A percentile compares a stretch with the other conserved stretches of the same genome.
phyloP scores from a whole-genome alignment of 2,329 filamentous ascomycete species.

The Sporothrix dimorphospora region DNA sequence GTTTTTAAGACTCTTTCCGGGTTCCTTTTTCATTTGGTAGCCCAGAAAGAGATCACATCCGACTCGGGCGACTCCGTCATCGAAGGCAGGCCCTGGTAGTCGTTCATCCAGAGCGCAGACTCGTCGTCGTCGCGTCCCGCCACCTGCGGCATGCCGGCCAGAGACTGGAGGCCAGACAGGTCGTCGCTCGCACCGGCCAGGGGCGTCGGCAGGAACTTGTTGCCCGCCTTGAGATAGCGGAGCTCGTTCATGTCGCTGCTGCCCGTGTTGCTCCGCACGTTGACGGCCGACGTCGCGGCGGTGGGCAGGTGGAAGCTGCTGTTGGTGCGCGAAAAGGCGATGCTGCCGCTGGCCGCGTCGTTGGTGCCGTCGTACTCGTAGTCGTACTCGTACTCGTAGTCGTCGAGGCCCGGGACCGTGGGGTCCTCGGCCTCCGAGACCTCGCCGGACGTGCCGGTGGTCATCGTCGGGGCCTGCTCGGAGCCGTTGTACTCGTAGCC shows the following conservation, averaged over 20 bases:
- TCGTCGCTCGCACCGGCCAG: constrained; percentile 47
- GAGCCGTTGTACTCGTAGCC: constrained; percentile 58
- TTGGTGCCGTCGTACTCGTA: constrained; percentile 28
- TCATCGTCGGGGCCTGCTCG: constrained; percentile 59
- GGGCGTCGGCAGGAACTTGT: constrained; percentile 49
- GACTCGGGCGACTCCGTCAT: constrained; percentile 42
- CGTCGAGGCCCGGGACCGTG: constrained; percentile 47
- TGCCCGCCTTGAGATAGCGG: constrained; percentile 52
- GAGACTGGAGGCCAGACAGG: constrained; percentile 48
- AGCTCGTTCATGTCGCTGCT: constrained; percentile 60
- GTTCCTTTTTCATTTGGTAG: constrained; percentile 19
- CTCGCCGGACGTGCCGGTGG: constrained; percentile 66
- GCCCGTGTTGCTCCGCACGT: constrained; percentile 43
- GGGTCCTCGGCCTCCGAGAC: constrained; percentile 69
- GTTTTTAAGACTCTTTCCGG: background rate
- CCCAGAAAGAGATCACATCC: constrained; percentile 38
- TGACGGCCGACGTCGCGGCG: constrained; percentile 43
- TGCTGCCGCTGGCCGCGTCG: constrained; percentile 43
- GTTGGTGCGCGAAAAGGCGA: constrained; percentile 53
- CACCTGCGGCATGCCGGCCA: constrained; percentile 24
- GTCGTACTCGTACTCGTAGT: constrained; percentile 48
- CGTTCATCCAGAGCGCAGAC: constrained; percentile 53
- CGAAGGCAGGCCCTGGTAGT: constrained; percentile 43
- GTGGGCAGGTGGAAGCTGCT: constrained; percentile 52
- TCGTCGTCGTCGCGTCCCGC: constrained; percentile 50